Base-by-base conservation (phyloP, 2,329 filamentous ascomycete species). In the Stromatinia cepivora region DNA sequence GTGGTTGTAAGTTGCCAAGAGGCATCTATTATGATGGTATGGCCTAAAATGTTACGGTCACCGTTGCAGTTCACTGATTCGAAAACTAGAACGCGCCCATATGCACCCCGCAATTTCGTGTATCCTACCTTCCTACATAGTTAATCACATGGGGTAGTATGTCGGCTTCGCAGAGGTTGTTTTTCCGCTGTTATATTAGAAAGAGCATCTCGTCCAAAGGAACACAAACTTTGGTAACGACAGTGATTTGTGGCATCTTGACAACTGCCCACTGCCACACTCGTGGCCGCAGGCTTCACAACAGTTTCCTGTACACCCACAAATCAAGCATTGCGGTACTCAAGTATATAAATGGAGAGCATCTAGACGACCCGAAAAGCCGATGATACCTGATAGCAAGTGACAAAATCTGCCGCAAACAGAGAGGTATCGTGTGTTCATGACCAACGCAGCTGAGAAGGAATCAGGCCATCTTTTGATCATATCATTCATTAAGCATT, bases 91-190 rank as follows among this genome's bases (percentile, higher is more conserved):
- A 42, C 2, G 39, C 28, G 39, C 28, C 64, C 42, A 39, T 45
- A 66, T 66, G 64, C 31, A 66, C 53, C 64, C 64, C 64, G 64
- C 64, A 39, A 48, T 57, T 58, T 66, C 53, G 28, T 56, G 50
- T 31, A 48, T 25, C 11, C 53, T 36, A 36, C 28, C 11, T 22
- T 28, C 17, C 20, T 39, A 39, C 39, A 57, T 34, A 46, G 4
- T 20, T 11, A 13, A 48, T 66, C 64, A 66, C 64, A 57, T 58
- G 64, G 25, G 28, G 50, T 58, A 8, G 28, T 39, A 66, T 66
- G 22, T 56, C 53, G 39, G 64, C 11, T 45, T 48, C 34, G 28
- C 15, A 66, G 36, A 22, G 9, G 42, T 11, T 48, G 22, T 56
- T 58, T 50, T 36, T 20, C 42, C 22, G 39, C n/a, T 36, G 31